phyloP scores from a whole-genome alignment of 1,284 basidiomycete genomes.

The Ustilago curta region DNA sequence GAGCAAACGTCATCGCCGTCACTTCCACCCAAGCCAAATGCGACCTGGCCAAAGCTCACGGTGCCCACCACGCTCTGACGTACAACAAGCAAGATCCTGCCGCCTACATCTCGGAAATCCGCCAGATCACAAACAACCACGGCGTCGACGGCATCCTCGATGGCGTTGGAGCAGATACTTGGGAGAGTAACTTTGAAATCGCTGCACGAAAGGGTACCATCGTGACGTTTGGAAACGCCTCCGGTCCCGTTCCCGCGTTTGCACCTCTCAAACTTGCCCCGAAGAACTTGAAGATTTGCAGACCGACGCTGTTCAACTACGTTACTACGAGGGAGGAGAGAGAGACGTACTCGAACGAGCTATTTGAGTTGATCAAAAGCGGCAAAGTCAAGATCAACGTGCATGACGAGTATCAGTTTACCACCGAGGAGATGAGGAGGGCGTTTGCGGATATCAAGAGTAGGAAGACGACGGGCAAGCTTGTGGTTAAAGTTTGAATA shows the following conservation, averaged over 20 bases:
- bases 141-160: conserved; percentile 88
- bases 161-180: conserved; percentile 80
- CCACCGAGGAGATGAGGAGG: conserved; percentile 80
- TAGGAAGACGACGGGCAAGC: conserved; percentile 59
- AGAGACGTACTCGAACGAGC: conserved; percentile 76
- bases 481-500: conserved; percentile 54
- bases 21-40: conserved; percentile 88
- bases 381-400: conserved; percentile 79
- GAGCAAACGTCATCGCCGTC: conserved; percentile 93
- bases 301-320: conserved; percentile 69
- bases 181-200: conserved; percentile 79
- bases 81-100: conserved; percentile 73
- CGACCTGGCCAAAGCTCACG: conserved; percentile 80
- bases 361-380: conserved; percentile 77
- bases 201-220: conserved; percentile 73
- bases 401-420: conserved; percentile 80
- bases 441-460: conserved; percentile 81
- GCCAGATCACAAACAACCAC: conserved; percentile 78
- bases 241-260: conserved; percentile 78
- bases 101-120: conserved; percentile 69
- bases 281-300: conserved; percentile 80
- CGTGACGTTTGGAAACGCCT: conserved; percentile 91
- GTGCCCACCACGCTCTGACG: conserved; percentile 87
- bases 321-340: conserved; percentile 79
- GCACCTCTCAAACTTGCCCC: conserved; percentile 78